Evolutionary conservation across 202 grass and related monocot species (phyloP), one percentile per base, ranked within the genome.

Genomic region (Digitaria exilis): DNA sequence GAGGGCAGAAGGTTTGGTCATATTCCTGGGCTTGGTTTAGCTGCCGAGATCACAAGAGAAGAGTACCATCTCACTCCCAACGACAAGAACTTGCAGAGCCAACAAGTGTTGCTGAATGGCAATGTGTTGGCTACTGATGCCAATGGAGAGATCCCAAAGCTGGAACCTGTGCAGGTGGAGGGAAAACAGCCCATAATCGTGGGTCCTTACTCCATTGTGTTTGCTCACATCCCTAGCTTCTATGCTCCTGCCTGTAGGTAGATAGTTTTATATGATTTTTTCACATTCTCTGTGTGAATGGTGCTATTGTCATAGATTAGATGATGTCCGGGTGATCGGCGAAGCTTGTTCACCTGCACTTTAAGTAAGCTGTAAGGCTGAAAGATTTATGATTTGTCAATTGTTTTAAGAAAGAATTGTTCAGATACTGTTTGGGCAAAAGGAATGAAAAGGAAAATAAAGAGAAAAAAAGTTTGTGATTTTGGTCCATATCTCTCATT

Each of bases 31-130:
- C 34, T 91, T 29, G 37, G 59, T 9, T 62, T 87, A 87, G 83
- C 66, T 19, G 74, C 81, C n/a, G 75, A 75, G 66, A 81, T 90
- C 29, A 82, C 58, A 24, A 96, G 96, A 78, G 87, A 92, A 81
- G 96, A 99, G 77, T 99, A 99, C 87, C 96, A 99, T 85, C 82
- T 99, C 16, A 94, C 91, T 21, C 80, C 91, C 30, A 90, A 90
- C 51, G 80, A 84, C 35, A 87, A 91, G 48, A 82, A 96, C 18
- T 26, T 98, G 60, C 96, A 98, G 76, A 94, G 96, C 87, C 96
- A 98, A 48, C 90, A 87, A 32, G 80, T 96, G 93, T 28, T 99
- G 65, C 87, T 99, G 24, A 99, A 99, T 72, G 93, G 89, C 73
- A 89, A 91, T 6, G 32, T 87, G 71, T 58, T 99, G 77, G 82